A percentile compares a stretch with the other conserved stretches of the same genome.
Evolutionary conservation across 169 alveolate species (phyloP).

Genomic region (Babesia bigemina): DNA sequence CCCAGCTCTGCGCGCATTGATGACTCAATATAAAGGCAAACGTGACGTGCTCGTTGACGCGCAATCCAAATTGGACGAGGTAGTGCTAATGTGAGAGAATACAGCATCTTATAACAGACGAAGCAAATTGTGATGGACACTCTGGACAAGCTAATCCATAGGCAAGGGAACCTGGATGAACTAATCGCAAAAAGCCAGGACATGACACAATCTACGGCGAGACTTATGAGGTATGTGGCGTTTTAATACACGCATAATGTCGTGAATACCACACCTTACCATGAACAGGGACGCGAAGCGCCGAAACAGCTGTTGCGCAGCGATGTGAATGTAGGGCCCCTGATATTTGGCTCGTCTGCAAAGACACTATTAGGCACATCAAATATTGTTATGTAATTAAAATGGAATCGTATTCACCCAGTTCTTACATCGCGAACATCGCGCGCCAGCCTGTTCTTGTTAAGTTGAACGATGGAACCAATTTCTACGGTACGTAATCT

Average conservation of each 20-base stretch:
- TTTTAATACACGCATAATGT: not conserved
- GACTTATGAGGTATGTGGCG: conserved; percentile 62
- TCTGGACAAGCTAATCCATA: conserved; percentile 50
- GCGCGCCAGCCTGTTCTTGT: conserved; percentile 72
- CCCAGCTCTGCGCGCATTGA: conserved; percentile 44
- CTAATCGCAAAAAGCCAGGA: conserved; percentile 72
- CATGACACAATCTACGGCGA: conserved; percentile 71
- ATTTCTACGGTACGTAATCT: conserved; percentile 54
- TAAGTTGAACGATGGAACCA: conserved; percentile 73
- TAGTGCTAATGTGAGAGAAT: not conserved
- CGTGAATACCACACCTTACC: not conserved
- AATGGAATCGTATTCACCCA: conserved; percentile 55
- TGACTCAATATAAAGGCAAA: conserved; percentile 63
- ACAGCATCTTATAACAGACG: conserved; percentile 13
- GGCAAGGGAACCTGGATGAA: conserved; percentile 70
- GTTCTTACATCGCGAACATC: conserved; percentile 47
- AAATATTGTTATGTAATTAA: not conserved
- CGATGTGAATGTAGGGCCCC: conserved; percentile 40
- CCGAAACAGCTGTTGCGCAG: conserved; percentile 61
- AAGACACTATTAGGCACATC: not conserved
- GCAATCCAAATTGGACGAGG: conserved; percentile 66
- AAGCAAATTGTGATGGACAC: conserved; percentile 67
- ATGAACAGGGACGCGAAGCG: conserved; percentile 61
- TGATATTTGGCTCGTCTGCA: not conserved
- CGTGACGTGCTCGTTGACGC: conserved; percentile 65